Percentiles rank a stretch among this genome's conserved stretches.
Evolutionary conservation across 1,284 basidiomycete genomes (phyloP).

Genomic region (Flammula alnicola): DNA sequence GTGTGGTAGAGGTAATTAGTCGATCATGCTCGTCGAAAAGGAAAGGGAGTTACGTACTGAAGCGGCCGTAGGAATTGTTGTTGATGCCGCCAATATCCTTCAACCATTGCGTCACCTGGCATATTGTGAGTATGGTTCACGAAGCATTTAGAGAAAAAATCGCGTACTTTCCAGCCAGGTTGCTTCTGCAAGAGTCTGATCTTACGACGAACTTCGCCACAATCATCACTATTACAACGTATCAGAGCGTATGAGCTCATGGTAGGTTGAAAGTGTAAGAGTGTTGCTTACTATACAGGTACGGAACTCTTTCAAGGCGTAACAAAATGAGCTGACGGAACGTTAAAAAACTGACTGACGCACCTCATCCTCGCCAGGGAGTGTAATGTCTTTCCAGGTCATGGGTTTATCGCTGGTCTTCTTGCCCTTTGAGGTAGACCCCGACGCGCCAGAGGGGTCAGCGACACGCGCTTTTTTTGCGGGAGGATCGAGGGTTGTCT

Average conservation of each 20-base stretch:
- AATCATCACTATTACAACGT: conserved; percentile 48
- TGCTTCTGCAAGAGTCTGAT: conserved; percentile 46
- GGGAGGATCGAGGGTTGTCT: conserved; percentile 9
- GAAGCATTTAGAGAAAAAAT: neutral
- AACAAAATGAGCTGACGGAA: neutral
- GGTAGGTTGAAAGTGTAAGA: neutral
- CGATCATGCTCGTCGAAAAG: neutral
- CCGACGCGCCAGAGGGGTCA: neutral
- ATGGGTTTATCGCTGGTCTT: conserved; percentile 14
- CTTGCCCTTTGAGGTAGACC: neutral
- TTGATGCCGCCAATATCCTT: conserved; percentile 52
- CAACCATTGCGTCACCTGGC: conserved; percentile 49
- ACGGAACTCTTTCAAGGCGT: neutral
- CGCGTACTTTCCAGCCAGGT: conserved; percentile 48
- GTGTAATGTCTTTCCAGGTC: conserved; percentile 31
- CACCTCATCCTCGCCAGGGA: conserved; percentile 32
- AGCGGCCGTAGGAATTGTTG: conserved; percentile 49
- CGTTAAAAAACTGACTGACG: neutral
- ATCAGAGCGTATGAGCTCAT: neutral
- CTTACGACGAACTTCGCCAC: conserved; percentile 52
- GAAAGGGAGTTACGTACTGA: conserved; percentile 39
- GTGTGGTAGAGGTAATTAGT: neutral
- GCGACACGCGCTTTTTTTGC: conserved; percentile 28
- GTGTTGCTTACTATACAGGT: conserved; percentile 2
- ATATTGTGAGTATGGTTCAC: conserved; percentile 12